Base-by-base conservation (phyloP, 108 stramenopile genomes). In the Pelagomonas calceolata region DNA sequence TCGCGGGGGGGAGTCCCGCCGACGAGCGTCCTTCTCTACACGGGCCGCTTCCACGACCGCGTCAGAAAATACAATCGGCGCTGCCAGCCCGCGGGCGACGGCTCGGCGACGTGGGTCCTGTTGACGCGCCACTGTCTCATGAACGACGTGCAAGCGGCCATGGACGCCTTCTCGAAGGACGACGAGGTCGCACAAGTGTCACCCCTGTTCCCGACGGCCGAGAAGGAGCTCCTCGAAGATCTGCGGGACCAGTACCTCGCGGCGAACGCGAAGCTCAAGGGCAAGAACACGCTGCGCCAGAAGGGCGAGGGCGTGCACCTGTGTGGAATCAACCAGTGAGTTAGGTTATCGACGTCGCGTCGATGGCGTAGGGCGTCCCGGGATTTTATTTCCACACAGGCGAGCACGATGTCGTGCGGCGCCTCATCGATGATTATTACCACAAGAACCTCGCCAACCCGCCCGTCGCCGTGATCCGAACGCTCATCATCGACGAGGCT, bases 401-500 rank as follows among this genome's bases (percentile, higher is more conserved):
- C 21, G 60, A 26, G 60, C 60, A 26, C 60, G 60, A 26, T 21
- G 60, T 17, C 26, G 32, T 30, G 64, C 64, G 64, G 31, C 31
- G 64, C 64, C 30, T 30, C 64, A 17, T 32, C 64, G 64, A 65
- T 17, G 32, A 65, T 4, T 30, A 9, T 12, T 43, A 43, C 39
- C 39, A 43, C 39, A 43, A 43, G 9, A 12, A 12, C 26, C 32
- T 37, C 29, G 66, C 79, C 34, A 77, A 74, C n/a, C n/a, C n/a
- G n/a, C 39, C 39, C 39, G 39, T 12, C 65, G 29, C 45, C 18
- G 65, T 37, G 16, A 81, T 81, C 39, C 72, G 72, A 26, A 79
- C 76, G 64, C 72, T 84, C 4, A 70, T 84, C 32, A 71, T 84
- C 35, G 83, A 84, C 68, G 83, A 84, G 64, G 67, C 43, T 18